phyloP scores from a whole-genome alignment of 2,329 filamentous ascomycete species.

The Verticillium alfalfae region DNA sequence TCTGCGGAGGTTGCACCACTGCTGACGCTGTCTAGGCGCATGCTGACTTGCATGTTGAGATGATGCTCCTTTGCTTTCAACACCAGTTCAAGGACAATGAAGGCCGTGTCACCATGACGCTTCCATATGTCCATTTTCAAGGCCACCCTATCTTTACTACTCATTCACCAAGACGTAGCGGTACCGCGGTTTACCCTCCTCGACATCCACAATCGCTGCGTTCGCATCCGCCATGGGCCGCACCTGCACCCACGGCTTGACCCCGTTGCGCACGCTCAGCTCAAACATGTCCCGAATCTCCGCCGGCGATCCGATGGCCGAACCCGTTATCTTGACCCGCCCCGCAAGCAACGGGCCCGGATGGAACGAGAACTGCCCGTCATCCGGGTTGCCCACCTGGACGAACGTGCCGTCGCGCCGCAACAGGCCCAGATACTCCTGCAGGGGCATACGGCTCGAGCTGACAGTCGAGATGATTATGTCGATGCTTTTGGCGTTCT shows the following conservation, averaged over 20 bases:
- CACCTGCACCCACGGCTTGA: conserved; percentile 52
- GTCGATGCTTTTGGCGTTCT: conserved; percentile 46
- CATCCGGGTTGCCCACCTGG: conserved; percentile 54
- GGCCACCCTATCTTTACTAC: conserved; percentile 1
- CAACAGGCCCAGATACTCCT: conserved; percentile 54
- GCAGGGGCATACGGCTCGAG: conserved; percentile 34
- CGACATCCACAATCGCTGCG: conserved; percentile 47
- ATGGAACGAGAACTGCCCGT: conserved; percentile 26
- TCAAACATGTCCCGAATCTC: conserved; percentile 56
- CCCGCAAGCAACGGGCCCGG: conserved; percentile 53
- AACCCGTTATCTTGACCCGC: conserved; percentile 43
- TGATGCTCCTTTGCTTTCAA: neutral
- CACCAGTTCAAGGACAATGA: neutral
- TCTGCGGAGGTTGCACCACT: neutral
- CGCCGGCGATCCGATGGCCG: conserved; percentile 39
- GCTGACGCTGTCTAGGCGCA: neutral
- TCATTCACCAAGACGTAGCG: conserved; percentile 41
- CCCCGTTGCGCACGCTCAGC: conserved; percentile 49
- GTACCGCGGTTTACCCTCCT: conserved; percentile 44
- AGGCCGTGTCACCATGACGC: too few species aligned
- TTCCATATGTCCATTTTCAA: neutral
- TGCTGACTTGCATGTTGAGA: neutral
- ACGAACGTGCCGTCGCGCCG: conserved; percentile 51
- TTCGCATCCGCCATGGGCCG: conserved; percentile 51
- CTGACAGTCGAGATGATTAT: conserved; percentile 56